Percentiles rank a stretch among this genome's conserved stretches.
Evolutionary conservation across 1,284 basidiomycete genomes (phyloP).

Genomic region (Leccinum ponderosum): DNA sequence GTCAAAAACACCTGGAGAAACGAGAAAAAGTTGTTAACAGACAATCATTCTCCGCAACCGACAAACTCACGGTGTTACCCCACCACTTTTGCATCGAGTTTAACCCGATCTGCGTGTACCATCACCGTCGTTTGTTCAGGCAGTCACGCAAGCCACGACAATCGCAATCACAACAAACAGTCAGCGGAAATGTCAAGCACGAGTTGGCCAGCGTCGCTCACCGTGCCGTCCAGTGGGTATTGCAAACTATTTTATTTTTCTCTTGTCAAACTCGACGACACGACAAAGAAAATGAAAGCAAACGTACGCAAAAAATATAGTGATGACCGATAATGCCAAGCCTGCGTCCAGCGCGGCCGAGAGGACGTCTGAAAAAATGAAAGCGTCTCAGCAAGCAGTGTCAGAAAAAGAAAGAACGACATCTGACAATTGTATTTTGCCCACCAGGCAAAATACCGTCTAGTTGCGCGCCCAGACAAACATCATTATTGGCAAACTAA

Average conservation of each 20-base stretch:
- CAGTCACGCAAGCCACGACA: too few relatives aligned
- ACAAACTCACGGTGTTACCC: slow-evolving; percentile 45
- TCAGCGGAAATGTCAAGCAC: not conserved
- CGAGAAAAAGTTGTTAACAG: not conserved
- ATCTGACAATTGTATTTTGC: slow-evolving; percentile 63
- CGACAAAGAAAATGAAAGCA: not conserved
- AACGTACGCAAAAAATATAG: slow-evolving; percentile 52
- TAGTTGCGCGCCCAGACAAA: slow-evolving; percentile 10
- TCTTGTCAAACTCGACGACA: not conserved
- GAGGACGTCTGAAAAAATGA: slow-evolving; percentile 44
- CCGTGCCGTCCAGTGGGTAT: slow-evolving; percentile 31
- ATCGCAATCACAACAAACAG: not conserved
- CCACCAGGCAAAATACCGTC: slow-evolving; percentile 69
- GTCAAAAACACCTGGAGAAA: slow-evolving; percentile 28
- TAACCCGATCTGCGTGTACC: slow-evolving; percentile 39
- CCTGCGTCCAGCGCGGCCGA: slow-evolving; percentile 63
- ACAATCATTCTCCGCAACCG: not conserved
- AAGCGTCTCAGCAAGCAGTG: not conserved
- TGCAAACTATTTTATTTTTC: slow-evolving; percentile 27
- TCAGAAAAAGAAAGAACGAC: not conserved
- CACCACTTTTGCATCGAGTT: slow-evolving; percentile 49
- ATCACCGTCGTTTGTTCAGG: not conserved
- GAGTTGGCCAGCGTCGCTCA: slow-evolving; percentile 11
- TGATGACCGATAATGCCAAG: slow-evolving; percentile 46
- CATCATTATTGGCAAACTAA: not conserved